Evolutionary conservation across 2,329 filamentous ascomycete genomes (phyloP), one percentile per base, ranked within the genome.

Genomic region (Trichoderma semiorbis): DNA sequence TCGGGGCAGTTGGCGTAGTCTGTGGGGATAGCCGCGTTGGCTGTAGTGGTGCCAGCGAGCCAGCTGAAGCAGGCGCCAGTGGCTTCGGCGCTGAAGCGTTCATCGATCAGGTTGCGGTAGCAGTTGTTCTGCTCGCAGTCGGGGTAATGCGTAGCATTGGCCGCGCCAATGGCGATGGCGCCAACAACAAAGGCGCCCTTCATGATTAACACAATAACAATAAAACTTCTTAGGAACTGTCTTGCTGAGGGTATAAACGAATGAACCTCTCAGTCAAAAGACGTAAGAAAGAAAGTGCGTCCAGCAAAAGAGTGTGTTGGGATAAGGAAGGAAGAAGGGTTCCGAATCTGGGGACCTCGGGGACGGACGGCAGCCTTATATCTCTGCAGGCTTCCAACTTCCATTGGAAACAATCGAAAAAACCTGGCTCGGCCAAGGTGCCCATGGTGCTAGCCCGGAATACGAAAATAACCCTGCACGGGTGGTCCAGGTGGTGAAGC

Each of bases 81-180:
- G 55, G 78, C 78, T 50, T 77, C 71, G 24, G 73, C 74, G 55
- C 75, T 74, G 73, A 80, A 80, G 68, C 79, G 78, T 2, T 73
- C 12, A 73, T 82, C 78, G 70, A 78, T 75, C 66, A 82, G 67
- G 74, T 82, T 79, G 73, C 77, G 76, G 75, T 81, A 82, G 78
- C 80, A 82, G 77, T 80, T 79, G 71, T 80, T 77, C 21, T 69
- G 43, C 61, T 80, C 78, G 72, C 78, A 79, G 39, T 77, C 71
- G 43, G 79, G 79, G 67, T 77, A 80, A 10, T 70, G 60, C 74
- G 72, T 75, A 32, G 79, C 80, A 26, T 74, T 74, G 72, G 75
- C 78, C 60, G 75, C 74, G 70, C 74, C 75, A 60, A 77, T 73
- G 77, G 79, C 80, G 62, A 81, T 71, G 74, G 77, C 79, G 75